A percentile compares a stretch with the other conserved stretches of the same genome.
These are phyloP conservation scores for Raddia distichophylla DNA, from an alignment of 176 grass and related monocot species.

Conservation along the genomic window DNA sequence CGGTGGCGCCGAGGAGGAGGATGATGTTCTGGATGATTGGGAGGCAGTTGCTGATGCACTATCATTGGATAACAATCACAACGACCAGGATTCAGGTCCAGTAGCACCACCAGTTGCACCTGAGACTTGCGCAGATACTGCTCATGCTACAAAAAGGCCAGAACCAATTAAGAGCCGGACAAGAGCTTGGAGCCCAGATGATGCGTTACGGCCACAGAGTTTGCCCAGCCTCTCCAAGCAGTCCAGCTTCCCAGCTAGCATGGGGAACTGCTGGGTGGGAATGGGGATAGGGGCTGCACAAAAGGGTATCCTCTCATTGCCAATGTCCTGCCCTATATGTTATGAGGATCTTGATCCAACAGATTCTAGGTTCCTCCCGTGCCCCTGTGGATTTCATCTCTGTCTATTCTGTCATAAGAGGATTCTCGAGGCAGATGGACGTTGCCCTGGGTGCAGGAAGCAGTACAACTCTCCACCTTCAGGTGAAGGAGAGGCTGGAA, in stretches of 20 bases:
- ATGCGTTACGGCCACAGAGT: constrained; percentile 75
- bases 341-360: constrained; percentile 87
- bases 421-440: constrained; percentile 81
- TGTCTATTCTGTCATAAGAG: constrained; percentile 95
- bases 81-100: constrained; percentile 37
- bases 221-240: constrained; percentile 88
- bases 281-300: constrained; percentile 44
- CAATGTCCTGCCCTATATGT: constrained; percentile 84
- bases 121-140: constrained; percentile 2
- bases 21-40: constrained; percentile 81
- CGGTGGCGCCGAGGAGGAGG: constrained; percentile 54
- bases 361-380: constrained; percentile 90
- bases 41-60: constrained; percentile 83
- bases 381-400: constrained; percentile 80
- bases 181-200: constrained; percentile 87
- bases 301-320: constrained; percentile 57
- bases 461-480: constrained; percentile 54
- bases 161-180: constrained; percentile 44
- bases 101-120: constrained; percentile 12
- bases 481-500: constrained; percentile 32
- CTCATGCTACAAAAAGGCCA: constrained; percentile 32
- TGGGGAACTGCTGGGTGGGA: constrained; percentile 46
- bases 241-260: constrained; percentile 64
- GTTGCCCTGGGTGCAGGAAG: constrained; percentile 95
- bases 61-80: constrained; percentile 35